phyloP scores from a whole-genome alignment of 371 early-diverging fungal genomes.

The Cokeromyces recurvatus region DNA sequence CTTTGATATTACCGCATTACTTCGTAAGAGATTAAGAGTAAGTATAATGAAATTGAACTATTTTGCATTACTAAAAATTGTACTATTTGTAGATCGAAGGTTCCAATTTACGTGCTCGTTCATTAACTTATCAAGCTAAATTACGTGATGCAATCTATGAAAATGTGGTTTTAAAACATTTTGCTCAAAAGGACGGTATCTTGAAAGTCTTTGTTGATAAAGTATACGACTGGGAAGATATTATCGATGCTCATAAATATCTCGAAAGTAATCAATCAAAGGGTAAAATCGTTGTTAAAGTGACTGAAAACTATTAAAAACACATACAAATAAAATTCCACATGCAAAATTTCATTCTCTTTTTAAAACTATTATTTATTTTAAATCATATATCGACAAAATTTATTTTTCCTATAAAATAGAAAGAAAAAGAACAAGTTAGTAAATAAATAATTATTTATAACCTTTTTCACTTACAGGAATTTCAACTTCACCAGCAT shows the following conservation, averaged over 20 bases:
- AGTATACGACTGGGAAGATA: constrained; percentile 63
- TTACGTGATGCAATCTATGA: constrained; percentile 46
- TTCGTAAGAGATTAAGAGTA: constrained; percentile 63
- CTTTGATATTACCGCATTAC: constrained; percentile 46
- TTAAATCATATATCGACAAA: not conserved
- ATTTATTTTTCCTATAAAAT: constrained; percentile 81
- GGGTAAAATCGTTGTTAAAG: constrained; percentile 55
- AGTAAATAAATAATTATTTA: not conserved
- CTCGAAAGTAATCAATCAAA: constrained; percentile 61
- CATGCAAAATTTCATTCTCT: not conserved
- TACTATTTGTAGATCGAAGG: constrained; percentile 53
- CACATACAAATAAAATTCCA: not conserved
- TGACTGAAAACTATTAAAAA: constrained; percentile 28
- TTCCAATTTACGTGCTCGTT: constrained; percentile 63
- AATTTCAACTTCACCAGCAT: constrained; percentile 83
- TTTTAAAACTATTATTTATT: not conserved
- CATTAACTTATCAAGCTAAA: constrained; percentile 55
- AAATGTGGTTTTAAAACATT: constrained; percentile 43
- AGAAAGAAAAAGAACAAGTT: constrained; percentile 65
- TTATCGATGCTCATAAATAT: constrained; percentile 58
- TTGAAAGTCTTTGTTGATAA: constrained; percentile 54
- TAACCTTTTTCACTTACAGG: constrained; percentile 56
- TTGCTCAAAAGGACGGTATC: constrained; percentile 32
- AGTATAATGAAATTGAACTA: constrained; percentile 2
- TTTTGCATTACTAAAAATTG: not conserved